Percentiles rank a stretch among this genome's conserved stretches.
phyloP scores from a whole-genome alignment of 2,329 filamentous ascomycete genomes.

The Alternaria arbusti region DNA sequence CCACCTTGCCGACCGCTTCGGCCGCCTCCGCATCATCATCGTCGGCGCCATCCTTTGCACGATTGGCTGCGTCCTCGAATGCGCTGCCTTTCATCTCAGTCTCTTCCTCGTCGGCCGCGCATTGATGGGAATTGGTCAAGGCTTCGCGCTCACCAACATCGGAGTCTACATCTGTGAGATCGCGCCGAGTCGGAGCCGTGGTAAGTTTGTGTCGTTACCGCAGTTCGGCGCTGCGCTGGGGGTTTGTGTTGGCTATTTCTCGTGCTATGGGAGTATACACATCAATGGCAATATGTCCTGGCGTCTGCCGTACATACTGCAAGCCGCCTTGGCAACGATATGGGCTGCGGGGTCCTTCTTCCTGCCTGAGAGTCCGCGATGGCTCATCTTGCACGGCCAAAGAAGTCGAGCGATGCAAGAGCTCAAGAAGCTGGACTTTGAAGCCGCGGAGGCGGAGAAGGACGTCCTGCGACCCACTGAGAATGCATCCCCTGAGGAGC shows the following conservation, averaged over 20 bases:
- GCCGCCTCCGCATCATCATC: neutral
- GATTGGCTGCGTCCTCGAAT: neutral
- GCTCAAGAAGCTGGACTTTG: neutral
- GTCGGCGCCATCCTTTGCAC: neutral
- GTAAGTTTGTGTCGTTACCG: neutral
- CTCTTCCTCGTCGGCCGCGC: neutral
- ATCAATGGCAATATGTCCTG: neutral
- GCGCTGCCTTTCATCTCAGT: neutral
- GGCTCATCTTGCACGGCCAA: neutral
- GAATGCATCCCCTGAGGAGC: accelerated
- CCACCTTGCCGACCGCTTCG: neutral
- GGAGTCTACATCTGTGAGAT: neutral
- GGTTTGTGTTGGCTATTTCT: neutral
- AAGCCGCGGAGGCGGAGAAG: neutral
- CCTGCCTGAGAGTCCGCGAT: neutral
- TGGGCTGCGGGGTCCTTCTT: neutral
- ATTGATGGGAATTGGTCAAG: neutral
- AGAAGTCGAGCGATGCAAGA: neutral
- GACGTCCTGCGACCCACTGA: neutral
- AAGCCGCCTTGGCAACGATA: neutral
- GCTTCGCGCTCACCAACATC: neutral
- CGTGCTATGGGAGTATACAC: neutral
- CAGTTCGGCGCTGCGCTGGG: neutral
- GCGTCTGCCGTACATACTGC: neutral
- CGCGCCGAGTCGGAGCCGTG: neutral